Evolutionary conservation across 2,329 filamentous ascomycete genomes (phyloP).

Genomic region (Fusarium begoniae): DNA sequence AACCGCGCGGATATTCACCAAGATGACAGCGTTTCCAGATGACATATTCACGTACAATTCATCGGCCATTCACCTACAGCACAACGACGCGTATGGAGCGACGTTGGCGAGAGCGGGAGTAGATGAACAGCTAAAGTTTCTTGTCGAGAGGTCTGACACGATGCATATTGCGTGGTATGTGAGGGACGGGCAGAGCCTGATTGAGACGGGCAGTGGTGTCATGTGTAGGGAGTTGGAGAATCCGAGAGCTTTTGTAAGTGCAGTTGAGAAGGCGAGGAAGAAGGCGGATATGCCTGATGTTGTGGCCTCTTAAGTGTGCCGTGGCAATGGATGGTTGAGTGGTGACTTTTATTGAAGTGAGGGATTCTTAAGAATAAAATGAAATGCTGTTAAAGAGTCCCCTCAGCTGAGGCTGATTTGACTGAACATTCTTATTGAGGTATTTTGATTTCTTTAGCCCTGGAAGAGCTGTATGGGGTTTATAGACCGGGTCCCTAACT

Average conservation of each 20-base stretch:
- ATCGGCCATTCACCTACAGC: not conserved
- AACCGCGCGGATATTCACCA: not conserved
- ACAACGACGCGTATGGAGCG: not conserved
- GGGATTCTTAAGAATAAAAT: too few relatives aligned
- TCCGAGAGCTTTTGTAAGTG: not conserved
- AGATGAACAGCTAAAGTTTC: not conserved
- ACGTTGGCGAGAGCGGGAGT: not conserved
- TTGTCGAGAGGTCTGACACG: not conserved
- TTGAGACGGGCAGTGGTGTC: not conserved
- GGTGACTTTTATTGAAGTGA: not conserved
- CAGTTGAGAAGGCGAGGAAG: not conserved
- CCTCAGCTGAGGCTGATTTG: too few relatives aligned
- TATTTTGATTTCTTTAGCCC: fast-evolving
- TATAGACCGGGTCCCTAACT: too few relatives aligned
- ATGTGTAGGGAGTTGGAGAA: not conserved
- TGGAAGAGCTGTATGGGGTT: too few relatives aligned
- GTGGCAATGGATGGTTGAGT: not conserved
- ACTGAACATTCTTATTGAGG: too few relatives aligned
- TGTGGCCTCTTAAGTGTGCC: not conserved
- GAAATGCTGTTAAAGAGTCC: fast-evolving
- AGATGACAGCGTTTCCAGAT: not conserved
- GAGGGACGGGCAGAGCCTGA: not conserved
- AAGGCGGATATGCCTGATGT: not conserved
- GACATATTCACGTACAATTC: not conserved
- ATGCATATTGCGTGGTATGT: not conserved